These are phyloP conservation scores for Leccinum variicolor DNA, from an alignment of 768 basidiomycete species.

Conservation along the genomic window DNA sequence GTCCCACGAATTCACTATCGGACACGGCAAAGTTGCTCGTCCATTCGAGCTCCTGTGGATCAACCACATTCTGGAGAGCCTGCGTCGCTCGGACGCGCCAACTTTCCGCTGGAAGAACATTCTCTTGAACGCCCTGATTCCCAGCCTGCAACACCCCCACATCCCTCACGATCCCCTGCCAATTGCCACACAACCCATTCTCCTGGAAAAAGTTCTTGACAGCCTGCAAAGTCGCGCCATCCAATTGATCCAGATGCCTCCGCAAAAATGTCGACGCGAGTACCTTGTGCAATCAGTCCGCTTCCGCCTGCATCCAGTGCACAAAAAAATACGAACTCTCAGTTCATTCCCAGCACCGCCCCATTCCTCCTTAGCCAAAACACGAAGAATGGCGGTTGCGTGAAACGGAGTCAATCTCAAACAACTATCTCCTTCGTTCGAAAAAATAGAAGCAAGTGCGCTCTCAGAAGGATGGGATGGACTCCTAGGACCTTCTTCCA, in stretches of 20 bases:
- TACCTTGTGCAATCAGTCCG: constrained; percentile 15
- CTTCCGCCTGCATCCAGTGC: neutral
- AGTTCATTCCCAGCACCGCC: constrained; percentile 30
- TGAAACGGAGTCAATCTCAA: constrained; percentile 32
- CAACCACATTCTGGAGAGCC: constrained; percentile 38
- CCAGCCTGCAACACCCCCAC: constrained; percentile 10
- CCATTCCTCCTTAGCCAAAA: constrained; percentile 40
- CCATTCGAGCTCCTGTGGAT: constrained; percentile 48
- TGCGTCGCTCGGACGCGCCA: constrained; percentile 29
- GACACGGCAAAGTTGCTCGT: constrained; percentile 47
- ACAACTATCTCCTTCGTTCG: constrained; percentile 22
- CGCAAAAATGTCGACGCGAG: constrained; percentile 32
- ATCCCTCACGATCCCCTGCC: constrained; percentile 11
- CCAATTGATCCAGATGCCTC: constrained; percentile 28
- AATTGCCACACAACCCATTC: constrained; percentile 15
- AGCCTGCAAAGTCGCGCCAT: constrained; percentile 20
- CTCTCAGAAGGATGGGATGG: constrained; percentile 12
- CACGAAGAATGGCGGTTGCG: constrained; percentile 33
- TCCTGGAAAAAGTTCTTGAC: constrained; percentile 18
- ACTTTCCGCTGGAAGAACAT: neutral
- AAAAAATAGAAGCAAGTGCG: constrained; percentile 22
- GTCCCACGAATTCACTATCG: constrained; percentile 39
- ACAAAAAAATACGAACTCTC: constrained; percentile 27
- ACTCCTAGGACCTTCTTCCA: constrained; percentile 40
- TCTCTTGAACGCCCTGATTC: neutral